Conservation (phyloP, 257 asterid genomes). For the Solanum ossicruentum region DNA sequence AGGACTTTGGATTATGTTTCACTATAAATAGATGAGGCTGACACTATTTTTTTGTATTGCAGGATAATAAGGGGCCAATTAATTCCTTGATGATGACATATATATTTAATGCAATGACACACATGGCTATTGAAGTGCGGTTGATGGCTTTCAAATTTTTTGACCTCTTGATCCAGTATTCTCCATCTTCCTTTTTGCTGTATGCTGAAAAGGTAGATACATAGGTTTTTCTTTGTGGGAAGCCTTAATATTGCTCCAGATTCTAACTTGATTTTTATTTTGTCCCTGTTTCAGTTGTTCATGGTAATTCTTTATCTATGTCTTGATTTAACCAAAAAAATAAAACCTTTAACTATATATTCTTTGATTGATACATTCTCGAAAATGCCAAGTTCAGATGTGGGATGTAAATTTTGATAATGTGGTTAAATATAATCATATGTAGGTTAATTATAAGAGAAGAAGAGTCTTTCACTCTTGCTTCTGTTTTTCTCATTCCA, state of each 20-base stretch:
- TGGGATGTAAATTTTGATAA: neutral
- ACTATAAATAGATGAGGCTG: constrained; percentile 34
- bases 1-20: neutral
- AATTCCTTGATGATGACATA: constrained; percentile 79
- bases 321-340: neutral
- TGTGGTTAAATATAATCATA: neutral
- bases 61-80: constrained; percentile 73
- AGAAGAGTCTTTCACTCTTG: neutral
- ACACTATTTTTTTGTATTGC: constrained; percentile 15
- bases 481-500: neutral
- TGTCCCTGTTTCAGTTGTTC: neutral
- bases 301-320: neutral
- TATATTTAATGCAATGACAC: constrained; percentile 77
- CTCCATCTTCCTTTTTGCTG: constrained; percentile 56
- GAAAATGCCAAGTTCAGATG: neutral
- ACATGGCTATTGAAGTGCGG: constrained; percentile 69
- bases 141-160: constrained; percentile 76
- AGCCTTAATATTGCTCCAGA: neutral
- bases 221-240: neutral
- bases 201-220: constrained; percentile 74
- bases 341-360: neutral
- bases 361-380: neutral
- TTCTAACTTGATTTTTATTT: neutral
- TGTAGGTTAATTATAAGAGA: neutral
- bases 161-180: constrained; percentile 68